These are phyloP conservation scores for Phyllosticta citribraziliensis DNA, from an alignment of 2,329 filamentous ascomycete genomes.

Conservation along the genomic window DNA sequence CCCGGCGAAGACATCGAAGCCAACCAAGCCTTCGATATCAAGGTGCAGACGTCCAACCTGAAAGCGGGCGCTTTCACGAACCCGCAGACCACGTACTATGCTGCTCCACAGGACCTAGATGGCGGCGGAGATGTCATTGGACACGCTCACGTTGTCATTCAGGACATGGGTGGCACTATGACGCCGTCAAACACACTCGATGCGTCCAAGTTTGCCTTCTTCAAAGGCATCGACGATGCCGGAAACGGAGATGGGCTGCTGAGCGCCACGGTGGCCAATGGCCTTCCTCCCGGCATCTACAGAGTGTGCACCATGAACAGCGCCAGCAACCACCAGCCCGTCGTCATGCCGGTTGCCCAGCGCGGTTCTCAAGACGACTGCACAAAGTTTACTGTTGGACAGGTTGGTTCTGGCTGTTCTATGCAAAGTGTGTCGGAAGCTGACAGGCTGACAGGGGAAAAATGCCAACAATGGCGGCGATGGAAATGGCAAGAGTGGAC, in stretches of 20 bases:
- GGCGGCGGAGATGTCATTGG: constrained; percentile 33
- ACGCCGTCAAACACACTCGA: constrained; percentile 29
- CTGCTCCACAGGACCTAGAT: constrained; percentile 42
- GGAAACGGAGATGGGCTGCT: constrained; percentile 40
- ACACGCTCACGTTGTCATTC: constrained; percentile 44
- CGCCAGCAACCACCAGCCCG: constrained; percentile 45
- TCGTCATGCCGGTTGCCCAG: constrained; percentile 48
- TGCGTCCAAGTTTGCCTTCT: constrained; percentile 42
- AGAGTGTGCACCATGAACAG: constrained; percentile 44
- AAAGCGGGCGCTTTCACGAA: constrained; percentile 47
- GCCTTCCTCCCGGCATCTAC: constrained; percentile 40
- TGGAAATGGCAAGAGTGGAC: not conserved
- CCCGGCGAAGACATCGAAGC: constrained; percentile 31
- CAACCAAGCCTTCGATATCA: constrained; percentile 38
- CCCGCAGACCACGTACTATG: constrained; percentile 44
- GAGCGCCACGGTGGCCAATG: constrained; percentile 34
- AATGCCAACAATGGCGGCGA: not conserved
- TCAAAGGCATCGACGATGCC: constrained; percentile 48
- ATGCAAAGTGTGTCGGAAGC: not conserved
- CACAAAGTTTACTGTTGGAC: constrained; percentile 37
- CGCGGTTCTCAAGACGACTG: constrained; percentile 47
- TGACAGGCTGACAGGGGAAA: not conserved
- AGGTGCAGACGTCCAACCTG: constrained; percentile 40
- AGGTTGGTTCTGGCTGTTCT: not conserved
- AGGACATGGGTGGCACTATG: constrained; percentile 34